A percentile compares a stretch with the other conserved stretches of the same genome.
phyloP scores from a whole-genome alignment of 352 stramenopile species.

The Phytopythium litorale region DNA sequence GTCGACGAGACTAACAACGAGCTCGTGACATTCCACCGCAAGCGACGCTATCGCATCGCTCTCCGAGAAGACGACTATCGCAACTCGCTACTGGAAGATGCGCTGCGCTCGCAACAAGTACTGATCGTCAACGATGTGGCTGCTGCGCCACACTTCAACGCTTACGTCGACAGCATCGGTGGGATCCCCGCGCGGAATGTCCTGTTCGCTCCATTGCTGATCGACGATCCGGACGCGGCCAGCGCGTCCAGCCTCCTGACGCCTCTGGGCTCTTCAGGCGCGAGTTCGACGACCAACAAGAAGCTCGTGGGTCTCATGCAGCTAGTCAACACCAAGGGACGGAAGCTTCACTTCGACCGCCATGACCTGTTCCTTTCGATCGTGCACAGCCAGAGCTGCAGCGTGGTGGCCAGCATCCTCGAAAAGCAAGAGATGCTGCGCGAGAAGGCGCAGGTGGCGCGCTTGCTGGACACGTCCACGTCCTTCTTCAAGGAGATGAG shows the following conservation, averaged over 20 bases:
- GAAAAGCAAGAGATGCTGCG: conserved; percentile 63
- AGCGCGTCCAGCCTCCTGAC: background rate
- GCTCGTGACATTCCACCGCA: conserved; percentile 69
- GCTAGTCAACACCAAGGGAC: conserved; percentile 65
- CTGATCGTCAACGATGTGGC: conserved; percentile 65
- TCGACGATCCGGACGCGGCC: conserved; percentile 30
- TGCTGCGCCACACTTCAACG: conserved; percentile 38
- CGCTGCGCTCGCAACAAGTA: conserved; percentile 35
- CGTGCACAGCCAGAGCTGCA: conserved; percentile 59
- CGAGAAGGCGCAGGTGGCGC: conserved; percentile 58
- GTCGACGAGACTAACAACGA: conserved; percentile 37
- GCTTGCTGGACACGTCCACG: conserved; percentile 68
- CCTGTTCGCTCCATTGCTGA: conserved; percentile 56
- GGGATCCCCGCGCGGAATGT: conserved; percentile 50
- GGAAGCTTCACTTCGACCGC: conserved; percentile 54
- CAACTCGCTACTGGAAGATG: conserved; percentile 47
- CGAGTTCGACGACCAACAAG: conserved; percentile 6
- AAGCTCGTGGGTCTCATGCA: conserved; percentile 67
- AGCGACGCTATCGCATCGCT: conserved; percentile 53
- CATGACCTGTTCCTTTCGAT: conserved; percentile 80
- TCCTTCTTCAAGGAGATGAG: conserved; percentile 83
- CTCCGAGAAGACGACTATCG: conserved; percentile 49
- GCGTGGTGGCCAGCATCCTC: conserved; percentile 61
- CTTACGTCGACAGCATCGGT: conserved; percentile 64
- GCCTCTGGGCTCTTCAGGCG: too few species aligned